Evolutionary conservation across 78 protist genomes (phyloP), one percentile per base, ranked within the genome.

Genomic region (Ministeria vibrans): DNA sequence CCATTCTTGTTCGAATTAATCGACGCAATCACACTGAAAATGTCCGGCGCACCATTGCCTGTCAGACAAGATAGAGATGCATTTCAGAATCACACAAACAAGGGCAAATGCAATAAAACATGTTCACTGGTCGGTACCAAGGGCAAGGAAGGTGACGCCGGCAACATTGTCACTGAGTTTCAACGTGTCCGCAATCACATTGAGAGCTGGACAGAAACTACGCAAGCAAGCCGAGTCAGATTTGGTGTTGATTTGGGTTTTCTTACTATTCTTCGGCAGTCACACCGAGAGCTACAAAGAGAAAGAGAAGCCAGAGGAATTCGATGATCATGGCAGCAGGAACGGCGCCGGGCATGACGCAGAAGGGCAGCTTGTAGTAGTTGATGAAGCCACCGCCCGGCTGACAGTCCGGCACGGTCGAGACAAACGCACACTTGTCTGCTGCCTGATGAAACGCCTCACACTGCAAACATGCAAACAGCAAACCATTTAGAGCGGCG

Each of bases 31-130:
- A 86, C 77, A 25, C 51, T 23, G 46, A 78, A 82, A 7, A 87
- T 73, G 69, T 87, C 90, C 9, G 90, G 90, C 1, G 90, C 86
- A 28, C 86, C 90, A 61, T 87, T 87, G 13, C 85, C n/a, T n/a
- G n/a, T n/a, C n/a, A n/a, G n/a, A n/a, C n/a, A n/a, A n/a, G n/a
- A n/a, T n/a, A n/a, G n/a, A n/a, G n/a, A n/a, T n/a, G n/a, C n/a
- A n/a, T n/a, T n/a, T n/a, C n/a, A n/a, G n/a, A n/a, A n/a, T n/a
- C n/a, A n/a, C n/a, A n/a, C n/a, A n/a, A n/a, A n/a, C n/a, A n/a
- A n/a, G n/a, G n/a, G n/a, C n/a, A n/a, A n/a, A n/a, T n/a, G n/a
- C n/a, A n/a, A n/a, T n/a, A n/a, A n/a, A n/a, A n/a, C n/a, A n/a
- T n/a, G n/a, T n/a, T n/a, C n/a, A n/a, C n/a, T n/a, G n/a, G n/a